Evolutionary conservation across 2,329 filamentous ascomycete genomes (phyloP).

Genomic region (Alternaria infectoria): DNA sequence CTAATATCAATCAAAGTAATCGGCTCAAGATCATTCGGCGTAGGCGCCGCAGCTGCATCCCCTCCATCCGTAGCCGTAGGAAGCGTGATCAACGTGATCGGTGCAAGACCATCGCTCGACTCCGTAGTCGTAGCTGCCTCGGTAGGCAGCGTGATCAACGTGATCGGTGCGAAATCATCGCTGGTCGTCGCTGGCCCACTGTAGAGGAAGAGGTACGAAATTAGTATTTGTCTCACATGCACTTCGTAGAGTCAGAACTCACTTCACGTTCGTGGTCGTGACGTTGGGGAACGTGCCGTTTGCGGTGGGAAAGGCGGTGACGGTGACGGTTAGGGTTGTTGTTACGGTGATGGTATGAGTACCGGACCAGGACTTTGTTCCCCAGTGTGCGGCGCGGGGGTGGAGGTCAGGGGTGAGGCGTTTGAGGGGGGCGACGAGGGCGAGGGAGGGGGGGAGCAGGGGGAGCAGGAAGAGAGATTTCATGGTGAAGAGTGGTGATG

Average conservation of each 20-base stretch:
- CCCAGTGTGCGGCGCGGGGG: background rate
- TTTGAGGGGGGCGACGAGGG: background rate
- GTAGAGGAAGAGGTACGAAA: too few species aligned
- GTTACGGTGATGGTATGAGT: background rate
- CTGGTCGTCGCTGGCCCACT: background rate
- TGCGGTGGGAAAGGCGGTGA: background rate
- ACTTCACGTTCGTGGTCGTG: background rate
- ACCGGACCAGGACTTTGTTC: background rate
- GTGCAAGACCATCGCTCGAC: background rate
- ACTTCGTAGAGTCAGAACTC: too few species aligned
- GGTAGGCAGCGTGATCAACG: background rate
- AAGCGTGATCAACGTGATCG: slow-evolving; percentile 3
- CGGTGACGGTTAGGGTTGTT: background rate
- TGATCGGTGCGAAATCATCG: background rate
- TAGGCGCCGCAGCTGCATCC: background rate
- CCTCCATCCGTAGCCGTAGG: background rate
- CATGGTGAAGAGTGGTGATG: background rate
- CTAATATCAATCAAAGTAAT: slow-evolving; percentile 8
- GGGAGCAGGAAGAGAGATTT: background rate
- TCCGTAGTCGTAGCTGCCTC: background rate
- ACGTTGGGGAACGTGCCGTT: background rate
- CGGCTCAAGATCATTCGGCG: slow-evolving; percentile 3
- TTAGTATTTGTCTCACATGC: too few species aligned
- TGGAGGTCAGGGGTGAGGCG: background rate
- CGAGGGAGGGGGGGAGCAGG: background rate